Evolutionary conservation across 1,284 basidiomycete species (phyloP), one percentile per base, ranked within the genome.

Genomic region (Thecaphora thlaspeos): DNA sequence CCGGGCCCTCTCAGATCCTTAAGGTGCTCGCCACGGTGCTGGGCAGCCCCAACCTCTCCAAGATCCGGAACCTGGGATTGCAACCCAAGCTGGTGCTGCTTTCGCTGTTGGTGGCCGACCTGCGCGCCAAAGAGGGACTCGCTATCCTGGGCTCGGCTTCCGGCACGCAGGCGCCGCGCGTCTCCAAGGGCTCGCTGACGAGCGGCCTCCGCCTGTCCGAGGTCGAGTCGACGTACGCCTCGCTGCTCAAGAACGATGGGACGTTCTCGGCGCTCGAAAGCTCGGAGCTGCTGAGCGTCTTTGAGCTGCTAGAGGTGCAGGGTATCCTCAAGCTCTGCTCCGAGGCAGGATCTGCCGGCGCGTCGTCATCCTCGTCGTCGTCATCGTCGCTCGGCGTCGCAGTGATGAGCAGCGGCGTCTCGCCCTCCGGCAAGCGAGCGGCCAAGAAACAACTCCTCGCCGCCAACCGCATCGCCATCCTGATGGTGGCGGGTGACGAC

Each of bases 71-170:
- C 18, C 61, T 77, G 12, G 67, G 68, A 9, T 51, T 77, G 21
- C 75, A 77, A 14, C 60, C 74, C 30, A 76, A 76, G 56, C 55
- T 77, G 3, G 51, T 75, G 19, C 63, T 77, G 9, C 61, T 73
- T 2, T 57, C 74, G 14, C 55, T 70, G 51, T 55, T 74, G 24
- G 53, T 76, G 15, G 57, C 69, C 5, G 61, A 65, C 26, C 51
- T 50, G 7, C 56, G 75, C 12, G 36, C 52, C 15, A 51, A 48
- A 18, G 58, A 63, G 7, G 58, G 61, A 0, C 41, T 73, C 10
- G 23, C 40, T 23, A 46, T 59, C 4, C 60, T 67, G 12, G 71
- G 68, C 42, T 51, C 49, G 34, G 52, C 48, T 28, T 11, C n/a
- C 37, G 36, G 26, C 8, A 12, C n/a, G 2, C 8, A 37, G 14